Evolutionary conservation across 306 rosid species (phyloP), one percentile per base, ranked within the genome.

Genomic region (Canavalia ensiformis): DNA sequence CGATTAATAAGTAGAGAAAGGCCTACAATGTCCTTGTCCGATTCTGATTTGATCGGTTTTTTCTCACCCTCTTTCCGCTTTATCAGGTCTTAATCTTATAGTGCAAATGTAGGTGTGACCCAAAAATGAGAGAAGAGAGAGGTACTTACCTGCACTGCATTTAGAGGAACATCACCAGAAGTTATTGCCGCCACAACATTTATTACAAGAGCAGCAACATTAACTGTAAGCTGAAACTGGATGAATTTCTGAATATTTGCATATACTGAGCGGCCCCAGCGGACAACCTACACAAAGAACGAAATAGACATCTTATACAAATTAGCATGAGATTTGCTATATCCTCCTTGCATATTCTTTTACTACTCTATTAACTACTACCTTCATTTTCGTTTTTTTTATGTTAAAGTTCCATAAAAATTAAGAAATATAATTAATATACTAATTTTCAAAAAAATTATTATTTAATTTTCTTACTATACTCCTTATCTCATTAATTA

Each of bases 181-280:
- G 89, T 86, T 70, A 95, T 60, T 73, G 99, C 93, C 5, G 99
- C 98, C 85, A 91, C 99, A 46, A 95, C 98, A 88, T 95, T 95
- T 58, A 95, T 95, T 60, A 90, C 90, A 78, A 95, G 98, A 84
- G 99, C 99, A 71, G 98, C 99, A 69, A 91, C 99, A 75, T 95
- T 95, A 58, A 95, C 99, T 3, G 99, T 95, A 49, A 95, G 98
- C 86, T 93, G 99, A 86, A 95, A 95, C 85, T 95, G 99, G 83
- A 95, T 95, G 84, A 95, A 95, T 81, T 95, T 95, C 88, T 95
- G 99, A 86, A 95, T 93, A 81, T 95, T 95, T 77, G 99, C 98
- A 86, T 93, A 95, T 13, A 95, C 99, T 85, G 99, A 95, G 62
- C 99, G 97, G 68, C 99, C 99, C 99, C 99, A 95, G 50, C 98